Conservation (phyloP, 1,139 yeast species). For the Candida sp. region DNA sequence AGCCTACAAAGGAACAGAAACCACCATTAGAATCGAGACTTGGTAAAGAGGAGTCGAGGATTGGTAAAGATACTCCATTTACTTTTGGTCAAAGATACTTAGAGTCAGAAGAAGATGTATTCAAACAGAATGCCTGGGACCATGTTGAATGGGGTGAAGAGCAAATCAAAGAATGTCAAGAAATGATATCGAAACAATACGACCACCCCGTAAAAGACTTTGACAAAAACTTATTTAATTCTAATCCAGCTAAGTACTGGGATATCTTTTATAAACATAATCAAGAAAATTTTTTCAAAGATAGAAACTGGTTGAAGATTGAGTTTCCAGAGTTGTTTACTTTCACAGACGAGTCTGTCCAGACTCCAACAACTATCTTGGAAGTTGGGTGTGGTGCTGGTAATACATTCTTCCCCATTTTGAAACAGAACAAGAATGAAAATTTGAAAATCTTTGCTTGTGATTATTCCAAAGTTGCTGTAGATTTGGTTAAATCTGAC, state of each 20-base stretch:
- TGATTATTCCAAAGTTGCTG: conserved; percentile 89
- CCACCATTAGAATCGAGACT: conserved; percentile 49
- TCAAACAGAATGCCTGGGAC: conserved; percentile 97
- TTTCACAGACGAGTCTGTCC: conserved; percentile 62
- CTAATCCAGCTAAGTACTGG: conserved; percentile 94
- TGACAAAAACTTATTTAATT: conserved; percentile 74
- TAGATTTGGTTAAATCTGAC: conserved; percentile 70
- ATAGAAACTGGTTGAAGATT: conserved; percentile 92
- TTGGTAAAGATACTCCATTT: conserved; percentile 88
- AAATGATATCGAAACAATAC: conserved; percentile 69
- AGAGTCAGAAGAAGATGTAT: conserved; percentile 73
- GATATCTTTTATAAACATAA: conserved; percentile 90
- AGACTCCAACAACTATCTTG: conserved; percentile 69
- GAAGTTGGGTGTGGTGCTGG: conserved; percentile 99
- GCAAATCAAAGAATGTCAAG: conserved; percentile 73
- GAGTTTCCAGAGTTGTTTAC: conserved; percentile 87
- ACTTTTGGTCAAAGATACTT: conserved; percentile 86
- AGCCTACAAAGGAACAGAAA: conserved; percentile 12
- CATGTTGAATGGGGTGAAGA: conserved; percentile 98
- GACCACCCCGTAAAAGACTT: conserved; percentile 83
- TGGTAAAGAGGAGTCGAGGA: too few relatives aligned
- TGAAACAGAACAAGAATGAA: conserved; percentile 79
- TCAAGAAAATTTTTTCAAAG: conserved; percentile 91
- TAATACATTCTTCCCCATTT: conserved; percentile 88
- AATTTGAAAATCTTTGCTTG: conserved; percentile 75